These are phyloP conservation scores for Xerocomus amazonicus DNA, from an alignment of 1,284 basidiomycete species.

Conservation along the genomic window DNA sequence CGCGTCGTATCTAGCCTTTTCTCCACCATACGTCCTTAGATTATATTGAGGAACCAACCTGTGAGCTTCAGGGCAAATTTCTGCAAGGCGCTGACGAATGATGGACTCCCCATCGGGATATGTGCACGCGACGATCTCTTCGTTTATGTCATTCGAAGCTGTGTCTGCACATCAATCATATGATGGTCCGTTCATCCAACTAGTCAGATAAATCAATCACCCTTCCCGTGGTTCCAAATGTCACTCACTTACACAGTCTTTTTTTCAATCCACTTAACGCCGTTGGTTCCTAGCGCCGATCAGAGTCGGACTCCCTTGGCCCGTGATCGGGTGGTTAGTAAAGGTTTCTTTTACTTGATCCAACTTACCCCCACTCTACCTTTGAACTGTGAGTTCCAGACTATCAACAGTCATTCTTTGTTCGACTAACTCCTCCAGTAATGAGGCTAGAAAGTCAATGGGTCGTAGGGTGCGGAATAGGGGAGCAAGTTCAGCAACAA, in stretches of 20 bases:
- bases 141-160: constrained; percentile 2
- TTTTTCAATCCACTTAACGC: background rate
- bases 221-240: background rate
- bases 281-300: background rate
- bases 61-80: background rate
- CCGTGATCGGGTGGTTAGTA: constrained; percentile 3
- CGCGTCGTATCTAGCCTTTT: background rate
- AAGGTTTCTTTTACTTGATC: background rate
- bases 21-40: background rate
- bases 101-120: background rate
- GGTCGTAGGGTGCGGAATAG: too few relatives aligned
- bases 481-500: too few relatives aligned
- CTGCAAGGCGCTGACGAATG: background rate
- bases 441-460: too few relatives aligned
- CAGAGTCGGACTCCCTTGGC: background rate
- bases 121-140: constrained; percentile 1
- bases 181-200: background rate
- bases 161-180: background rate
- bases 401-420: too few relatives aligned
- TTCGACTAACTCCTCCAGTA: too few relatives aligned
- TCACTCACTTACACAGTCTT: background rate
- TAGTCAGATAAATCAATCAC: background rate
- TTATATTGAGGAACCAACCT: background rate
- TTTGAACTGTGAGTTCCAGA: background rate
- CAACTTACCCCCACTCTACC: background rate